phyloP scores from a whole-genome alignment of 2,329 filamentous ascomycete species.

The Ophiobolus disseminans region DNA sequence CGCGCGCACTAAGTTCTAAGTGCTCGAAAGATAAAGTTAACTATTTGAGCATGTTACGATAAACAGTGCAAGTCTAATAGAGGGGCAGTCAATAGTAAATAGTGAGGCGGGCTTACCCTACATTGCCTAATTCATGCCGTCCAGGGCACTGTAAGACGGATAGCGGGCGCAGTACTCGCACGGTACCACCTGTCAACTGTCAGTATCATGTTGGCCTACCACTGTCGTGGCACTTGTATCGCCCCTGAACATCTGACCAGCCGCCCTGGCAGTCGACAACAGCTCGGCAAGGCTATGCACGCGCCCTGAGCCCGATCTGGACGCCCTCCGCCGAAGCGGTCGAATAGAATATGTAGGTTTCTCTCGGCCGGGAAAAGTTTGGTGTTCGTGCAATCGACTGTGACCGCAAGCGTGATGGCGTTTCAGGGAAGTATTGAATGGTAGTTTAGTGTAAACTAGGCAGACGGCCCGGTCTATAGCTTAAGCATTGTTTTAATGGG shows the following conservation, averaged over 20 bases:
- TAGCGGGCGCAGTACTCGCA: conserved; percentile 19
- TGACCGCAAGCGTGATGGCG: too few relatives aligned
- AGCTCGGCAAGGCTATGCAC: conserved; percentile 10
- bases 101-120: conserved; percentile 5
- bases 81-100: not conserved
- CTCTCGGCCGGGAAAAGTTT: not conserved
- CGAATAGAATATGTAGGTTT: not conserved
- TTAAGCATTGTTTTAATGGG: too few relatives aligned
- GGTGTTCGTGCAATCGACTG: not conserved
- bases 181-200: conserved; percentile 36
- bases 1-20: not conserved
- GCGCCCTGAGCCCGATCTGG: not conserved
- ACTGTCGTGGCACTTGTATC: conserved; percentile 13
- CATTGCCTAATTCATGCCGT: not conserved
- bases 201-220: conserved; percentile 19
- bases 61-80: not conserved
- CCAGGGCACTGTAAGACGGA: conserved; percentile 3
- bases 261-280: conserved; percentile 4
- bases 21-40: not conserved
- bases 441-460: too few relatives aligned
- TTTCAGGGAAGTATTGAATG: too few relatives aligned
- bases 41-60: not conserved
- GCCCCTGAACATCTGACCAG: conserved; percentile 20
- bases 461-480: too few relatives aligned
- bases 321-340: not conserved